Evolutionary conservation across 768 basidiomycete species (phyloP).

Genomic region (Asterophora lycoperdoides): DNA sequence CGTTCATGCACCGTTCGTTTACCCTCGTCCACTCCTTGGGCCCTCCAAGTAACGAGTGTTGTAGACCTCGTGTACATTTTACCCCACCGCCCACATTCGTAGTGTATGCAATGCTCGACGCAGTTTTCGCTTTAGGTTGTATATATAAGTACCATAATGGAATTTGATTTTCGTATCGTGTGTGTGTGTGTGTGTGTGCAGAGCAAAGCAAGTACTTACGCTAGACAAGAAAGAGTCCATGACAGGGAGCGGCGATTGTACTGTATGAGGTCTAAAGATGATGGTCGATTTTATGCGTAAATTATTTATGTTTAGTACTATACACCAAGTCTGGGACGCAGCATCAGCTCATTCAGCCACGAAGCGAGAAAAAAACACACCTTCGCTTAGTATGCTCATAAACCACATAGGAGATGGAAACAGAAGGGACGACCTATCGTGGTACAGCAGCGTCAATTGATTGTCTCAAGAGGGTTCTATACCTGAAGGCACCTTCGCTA

Average conservation of each 20-base stretch:
- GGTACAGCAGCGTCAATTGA: constrained; percentile 1
- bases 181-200: not conserved
- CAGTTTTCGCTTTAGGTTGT: constrained; percentile 10
- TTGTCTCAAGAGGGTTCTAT: not conserved
- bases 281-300: constrained; percentile 3
- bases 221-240: constrained; percentile 7
- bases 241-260: constrained; percentile 7
- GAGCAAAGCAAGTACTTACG: constrained; percentile 6
- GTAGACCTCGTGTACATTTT: constrained; percentile 7
- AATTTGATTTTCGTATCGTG: constrained; percentile 6
- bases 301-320: constrained; percentile 28
- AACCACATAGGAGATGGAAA: constrained; percentile 95
- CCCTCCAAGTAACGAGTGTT: constrained; percentile 5
- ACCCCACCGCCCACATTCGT: not conserved
- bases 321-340: constrained; percentile 53
- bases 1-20: constrained; percentile 20
- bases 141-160: constrained; percentile 13
- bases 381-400: constrained; percentile 83
- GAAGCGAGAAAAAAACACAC: constrained; percentile 35
- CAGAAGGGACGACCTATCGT: constrained; percentile 84
- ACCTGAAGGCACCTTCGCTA: constrained; percentile 68
- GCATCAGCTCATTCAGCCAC: constrained; percentile 10
- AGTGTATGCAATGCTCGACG: constrained; percentile 6
- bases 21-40: not conserved
- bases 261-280: constrained; percentile 6